Base-by-base conservation (phyloP, 371 early-diverging fungal species). In the Fennellomyces sp. region DNA sequence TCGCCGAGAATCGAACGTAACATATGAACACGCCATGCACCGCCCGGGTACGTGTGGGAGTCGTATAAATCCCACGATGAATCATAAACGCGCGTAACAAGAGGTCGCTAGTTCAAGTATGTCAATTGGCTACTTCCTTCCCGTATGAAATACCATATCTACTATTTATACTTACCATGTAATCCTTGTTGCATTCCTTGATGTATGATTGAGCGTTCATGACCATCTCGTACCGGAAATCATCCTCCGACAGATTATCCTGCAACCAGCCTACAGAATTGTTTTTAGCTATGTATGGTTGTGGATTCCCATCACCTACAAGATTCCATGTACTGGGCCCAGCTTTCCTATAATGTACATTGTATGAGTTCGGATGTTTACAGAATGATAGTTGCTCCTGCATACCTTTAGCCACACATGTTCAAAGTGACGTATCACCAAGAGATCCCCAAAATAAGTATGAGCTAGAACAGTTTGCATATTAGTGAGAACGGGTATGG, bases 351-450 rank as follows among this genome's bases (percentile, higher is more conserved):
- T 21, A 48, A 8, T 30, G 13, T 4, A 27, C 25, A 13, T 25
- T n/a, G n/a, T n/a, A n/a, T n/a, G n/a, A n/a, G n/a, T n/a, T n/a
- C n/a, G n/a, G n/a, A n/a, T n/a, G n/a, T n/a, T n/a, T n/a, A n/a
- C n/a, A n/a, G n/a, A 11, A 35, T 33, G 17, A 23, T 56, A 45
- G 26, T 52, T 41, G 2, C 27, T 6, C 27, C 30, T 30, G 13
- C 11, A 17, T 48, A 67, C 63, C 59, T 85, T 87, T n/a, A 84
- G 58, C 87, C 87, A 87, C 15, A 70, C 86, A 66, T 86, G 85
- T 53, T 87, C 87, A 70, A 85, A 87, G 66, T 84, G 81, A 47
- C 82, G 65, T 29, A 83, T 82, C 11, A 82, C 83, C 30, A 84
- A 41, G 23, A 83, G 47, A 63, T 86, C 80, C 19, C 85, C 87